phyloP scores from a whole-genome alignment of 169 alveolate species.

The Eimeria necatrix region DNA sequence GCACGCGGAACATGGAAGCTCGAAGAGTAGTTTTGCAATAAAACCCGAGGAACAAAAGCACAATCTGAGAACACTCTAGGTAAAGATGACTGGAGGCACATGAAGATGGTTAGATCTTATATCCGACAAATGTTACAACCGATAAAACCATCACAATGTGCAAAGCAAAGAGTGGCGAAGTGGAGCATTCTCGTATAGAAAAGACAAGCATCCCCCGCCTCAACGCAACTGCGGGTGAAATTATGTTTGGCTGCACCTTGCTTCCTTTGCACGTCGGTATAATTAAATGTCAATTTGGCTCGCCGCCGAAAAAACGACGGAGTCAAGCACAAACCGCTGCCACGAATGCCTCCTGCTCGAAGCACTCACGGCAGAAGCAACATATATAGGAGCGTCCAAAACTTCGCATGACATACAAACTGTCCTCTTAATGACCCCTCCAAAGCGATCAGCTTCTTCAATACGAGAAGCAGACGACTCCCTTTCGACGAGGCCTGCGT shows the following conservation, averaged over 20 bases:
- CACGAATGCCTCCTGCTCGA: slow-evolving; percentile 8
- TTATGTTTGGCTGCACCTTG: not conserved
- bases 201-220: too few relatives aligned
- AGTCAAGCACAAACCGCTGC: slow-evolving; percentile 34
- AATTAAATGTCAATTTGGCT: not conserved
- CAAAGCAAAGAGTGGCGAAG: too few relatives aligned
- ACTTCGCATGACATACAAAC: slow-evolving; percentile 25
- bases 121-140: too few relatives aligned
- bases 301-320: not conserved
- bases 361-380: slow-evolving; percentile 15
- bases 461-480: not conserved
- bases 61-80: too few relatives aligned
- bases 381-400: not conserved
- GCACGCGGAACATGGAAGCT: too few relatives aligned
- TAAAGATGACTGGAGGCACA: too few relatives aligned
- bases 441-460: not conserved
- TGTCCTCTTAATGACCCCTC: not conserved
- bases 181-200: too few relatives aligned
- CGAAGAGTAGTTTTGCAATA: too few relatives aligned
- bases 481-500: not conserved
- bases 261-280: not conserved
- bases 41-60: too few relatives aligned
- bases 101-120: too few relatives aligned
- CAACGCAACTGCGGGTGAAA: too few relatives aligned
- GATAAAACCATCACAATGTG: too few relatives aligned